Base-by-base conservation (phyloP, 2,329 filamentous ascomycete species). In the Fusarium oxysporum region DNA sequence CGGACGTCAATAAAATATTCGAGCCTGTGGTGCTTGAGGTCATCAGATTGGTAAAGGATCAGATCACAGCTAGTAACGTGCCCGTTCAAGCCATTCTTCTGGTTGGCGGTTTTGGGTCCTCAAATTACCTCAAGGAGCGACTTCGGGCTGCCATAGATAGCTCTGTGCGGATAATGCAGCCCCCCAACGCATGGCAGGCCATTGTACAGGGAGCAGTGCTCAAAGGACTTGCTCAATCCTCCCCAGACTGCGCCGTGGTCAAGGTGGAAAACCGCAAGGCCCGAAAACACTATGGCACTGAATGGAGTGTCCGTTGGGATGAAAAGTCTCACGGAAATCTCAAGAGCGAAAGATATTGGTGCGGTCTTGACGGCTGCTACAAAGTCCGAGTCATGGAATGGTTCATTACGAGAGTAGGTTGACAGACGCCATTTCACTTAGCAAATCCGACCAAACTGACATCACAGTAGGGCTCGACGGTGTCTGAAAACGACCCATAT, bases 151-250 rank as follows among this genome's bases (percentile, higher is more conserved):
- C 80, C 0, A 75, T 85, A 23, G 78, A 79, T 37, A 68, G 70
- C 25, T 76, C 75, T 1, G 80, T 85, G 23, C 77, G 82, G 61
- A 81, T 88, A 55, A 75, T 87, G 68, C 85, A 85, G 65, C 85
- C 86, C 0, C 80, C 81, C 8, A 83, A 85, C 56, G 82, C 85
- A 21, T 87, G 86, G 86, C 81, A 83, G 17, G 83, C 85, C 5
- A 83, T 87, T 12, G 85, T 85, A 1, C 82, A 83, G 38, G 86
- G 86, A 23, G 86, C 86, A 21, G 85, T 87, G 28, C 83, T 86
- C 80, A 86, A 85, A 73, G 86, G 85, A 2, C 77, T 87, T 4
- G 81, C 82, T 3, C 79, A 81, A 35, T 77, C 78, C 2, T 80
- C 82, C 0, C 79, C 81, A 13, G 72, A 76, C 16, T 79, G 80